phyloP scores from a whole-genome alignment of 768 basidiomycete genomes.

The Lentinula boryana region DNA sequence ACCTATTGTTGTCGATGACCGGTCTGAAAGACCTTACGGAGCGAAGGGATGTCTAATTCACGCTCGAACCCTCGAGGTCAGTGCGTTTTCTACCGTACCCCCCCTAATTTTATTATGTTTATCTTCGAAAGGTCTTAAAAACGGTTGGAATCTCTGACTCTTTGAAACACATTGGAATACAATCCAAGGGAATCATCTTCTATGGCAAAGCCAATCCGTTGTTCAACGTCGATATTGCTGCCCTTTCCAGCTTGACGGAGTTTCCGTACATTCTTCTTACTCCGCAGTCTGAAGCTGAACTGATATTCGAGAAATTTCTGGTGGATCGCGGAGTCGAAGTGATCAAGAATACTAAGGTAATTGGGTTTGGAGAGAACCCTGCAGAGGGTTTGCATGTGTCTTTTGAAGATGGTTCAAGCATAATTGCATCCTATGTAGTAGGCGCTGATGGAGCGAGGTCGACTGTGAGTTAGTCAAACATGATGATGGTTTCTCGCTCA shows the following conservation, averaged over 20 bases:
- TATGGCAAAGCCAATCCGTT: neutral
- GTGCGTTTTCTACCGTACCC: neutral
- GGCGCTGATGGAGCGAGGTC: slow-evolving; percentile 1
- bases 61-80: neutral
- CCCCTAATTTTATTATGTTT: too few relatives aligned
- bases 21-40: neutral
- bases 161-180: neutral
- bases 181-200: neutral
- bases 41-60: neutral
- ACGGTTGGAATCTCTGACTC: neutral
- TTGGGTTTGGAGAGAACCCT: neutral
- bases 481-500: neutral
- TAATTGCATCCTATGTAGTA: neutral
- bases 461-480: neutral
- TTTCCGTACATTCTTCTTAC: neutral
- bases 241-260: neutral
- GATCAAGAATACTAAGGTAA: neutral
- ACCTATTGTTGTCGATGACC: neutral
- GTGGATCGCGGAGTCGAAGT: neutral
- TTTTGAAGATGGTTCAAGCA: neutral
- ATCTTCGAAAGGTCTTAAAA: neutral
- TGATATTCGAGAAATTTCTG: neutral
- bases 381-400: neutral
- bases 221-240: neutral
- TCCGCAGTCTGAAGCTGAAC: neutral